phyloP scores from a whole-genome alignment of 2,329 filamentous ascomycete species.

The Penicillium oxalicum region DNA sequence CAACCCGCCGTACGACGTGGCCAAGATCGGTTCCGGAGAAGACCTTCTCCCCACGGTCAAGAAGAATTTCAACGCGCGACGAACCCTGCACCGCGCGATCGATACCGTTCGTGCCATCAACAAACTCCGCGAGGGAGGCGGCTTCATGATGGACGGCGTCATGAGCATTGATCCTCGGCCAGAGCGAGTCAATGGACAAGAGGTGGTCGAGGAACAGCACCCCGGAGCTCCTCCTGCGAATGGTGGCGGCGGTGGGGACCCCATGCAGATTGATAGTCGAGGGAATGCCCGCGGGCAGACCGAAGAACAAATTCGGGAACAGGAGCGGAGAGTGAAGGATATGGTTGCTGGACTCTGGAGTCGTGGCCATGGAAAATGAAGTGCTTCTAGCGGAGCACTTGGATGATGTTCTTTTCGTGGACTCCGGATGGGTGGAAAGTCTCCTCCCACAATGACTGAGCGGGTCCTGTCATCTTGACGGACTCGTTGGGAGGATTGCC shows the following conservation, averaged over 20 bases:
- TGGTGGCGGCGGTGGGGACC: conserved; percentile 4
- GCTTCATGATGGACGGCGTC: conserved; percentile 58
- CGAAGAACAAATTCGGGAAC: conserved; percentile 55
- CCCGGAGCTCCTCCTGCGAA: conserved; percentile 12
- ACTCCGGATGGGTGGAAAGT: too few species aligned
- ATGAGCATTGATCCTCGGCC: conserved; percentile 52
- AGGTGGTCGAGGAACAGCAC: conserved; percentile 35
- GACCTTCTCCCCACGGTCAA: conserved; percentile 61
- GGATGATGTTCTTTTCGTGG: background rate
- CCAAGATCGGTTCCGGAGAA: conserved; percentile 35
- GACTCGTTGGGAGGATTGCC: too few species aligned
- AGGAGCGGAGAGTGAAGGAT: conserved; percentile 55
- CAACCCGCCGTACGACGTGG: conserved; percentile 49
- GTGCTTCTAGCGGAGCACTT: background rate
- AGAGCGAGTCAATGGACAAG: conserved; percentile 41
- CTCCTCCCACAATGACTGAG: too few species aligned
- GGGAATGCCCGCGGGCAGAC: conserved; percentile 57
- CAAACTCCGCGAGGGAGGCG: conserved; percentile 57
- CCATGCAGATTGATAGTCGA: conserved; percentile 53
- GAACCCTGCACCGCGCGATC: conserved; percentile 61
- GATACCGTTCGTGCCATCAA: conserved; percentile 64
- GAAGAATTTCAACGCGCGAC: conserved; percentile 64
- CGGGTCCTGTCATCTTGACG: too few species aligned
- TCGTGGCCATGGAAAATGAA: conserved; percentile 22
- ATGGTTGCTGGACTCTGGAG: conserved; percentile 54